Base-by-base conservation (phyloP, 129 eudicot species). In the Centella asiatica region DNA sequence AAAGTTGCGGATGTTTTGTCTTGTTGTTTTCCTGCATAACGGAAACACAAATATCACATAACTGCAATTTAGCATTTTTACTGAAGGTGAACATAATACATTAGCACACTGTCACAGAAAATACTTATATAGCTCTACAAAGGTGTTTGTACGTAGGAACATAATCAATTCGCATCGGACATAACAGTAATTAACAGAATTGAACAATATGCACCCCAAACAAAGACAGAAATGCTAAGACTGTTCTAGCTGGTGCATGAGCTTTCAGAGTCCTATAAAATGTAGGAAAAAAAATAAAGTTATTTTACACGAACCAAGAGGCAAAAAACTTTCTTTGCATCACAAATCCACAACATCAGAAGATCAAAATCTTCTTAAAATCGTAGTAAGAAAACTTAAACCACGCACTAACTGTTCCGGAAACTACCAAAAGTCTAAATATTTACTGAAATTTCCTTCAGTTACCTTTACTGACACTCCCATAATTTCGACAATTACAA, bases 1-100 rank as follows among this genome's bases (percentile, higher is more conserved):
- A 68, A 75, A 92, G 85, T 59, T 87, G 99, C 18, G 99, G 99
- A 76, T 92, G 96, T 46, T 92, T 87, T 11, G 99, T 92, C 81
- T 78, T 87, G 60, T 72, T 92, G 57, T 82, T 92, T 59, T 92
- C 99, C 99, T 92, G 85, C 77, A 79, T 47, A 60, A 34, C 49
- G 25, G 58, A 42, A 36, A 62, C n/a, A 36, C 33, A 64, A 15
- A 45, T 53, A 28, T 46, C 27, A 70, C 33, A 22, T 2, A 33
- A 46, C 25, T 46, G 22, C 60, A 55, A 67, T 23, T n/a, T 24
- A 57, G n/a, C n/a, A 6, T 31, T 17, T 32, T 10, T 0, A 18
- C 24, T 22, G 7, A 52, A 25, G 20, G 57, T 7, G 32, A 26
- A 53, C 34, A 52, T 15, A 44, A n/a, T n/a, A n/a, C n/a, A n/a